phyloP scores from a whole-genome alignment of 129 eudicot genomes.

The Saussurea involucrata region DNA sequence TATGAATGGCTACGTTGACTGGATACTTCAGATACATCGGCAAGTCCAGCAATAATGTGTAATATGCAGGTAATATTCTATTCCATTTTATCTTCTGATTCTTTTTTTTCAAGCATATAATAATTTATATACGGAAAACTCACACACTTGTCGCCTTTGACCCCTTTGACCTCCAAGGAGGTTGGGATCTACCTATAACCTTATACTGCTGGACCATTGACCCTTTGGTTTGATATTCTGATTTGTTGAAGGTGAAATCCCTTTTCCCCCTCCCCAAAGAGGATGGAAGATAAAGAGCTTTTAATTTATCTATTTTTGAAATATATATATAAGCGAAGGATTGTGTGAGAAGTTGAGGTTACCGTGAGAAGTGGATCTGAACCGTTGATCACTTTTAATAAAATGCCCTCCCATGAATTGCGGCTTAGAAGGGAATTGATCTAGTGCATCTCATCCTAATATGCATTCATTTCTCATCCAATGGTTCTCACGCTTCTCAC shows the following conservation, averaged over 20 bases:
- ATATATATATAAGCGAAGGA: too few relatives aligned
- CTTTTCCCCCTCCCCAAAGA: too few relatives aligned
- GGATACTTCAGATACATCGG: conserved; percentile 70
- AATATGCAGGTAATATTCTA: conserved; percentile 34
- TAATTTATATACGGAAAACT: not conserved
- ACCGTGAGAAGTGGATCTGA: too few relatives aligned
- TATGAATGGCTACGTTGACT: conserved; percentile 67
- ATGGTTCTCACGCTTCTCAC: too few relatives aligned
- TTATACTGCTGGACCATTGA: not conserved
- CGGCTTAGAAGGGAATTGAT: too few relatives aligned
- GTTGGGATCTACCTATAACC: not conserved
- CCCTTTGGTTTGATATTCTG: not conserved
- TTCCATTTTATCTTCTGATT: not conserved
- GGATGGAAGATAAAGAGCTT: too few relatives aligned
- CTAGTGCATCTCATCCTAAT: too few relatives aligned
- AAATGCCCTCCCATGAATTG: too few relatives aligned
- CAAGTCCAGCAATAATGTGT: conserved; percentile 67
- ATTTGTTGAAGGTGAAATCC: not conserved
- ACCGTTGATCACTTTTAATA: too few relatives aligned
- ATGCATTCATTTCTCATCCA: too few relatives aligned
- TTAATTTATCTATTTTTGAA: too few relatives aligned
- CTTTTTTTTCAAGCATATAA: not conserved
- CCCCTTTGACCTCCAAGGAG: not conserved
- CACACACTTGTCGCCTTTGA: not conserved
- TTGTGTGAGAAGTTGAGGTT: too few relatives aligned